These are phyloP conservation scores for Epichloe baconii DNA, from an alignment of 2,329 filamentous ascomycete species.

Conservation along the genomic window DNA sequence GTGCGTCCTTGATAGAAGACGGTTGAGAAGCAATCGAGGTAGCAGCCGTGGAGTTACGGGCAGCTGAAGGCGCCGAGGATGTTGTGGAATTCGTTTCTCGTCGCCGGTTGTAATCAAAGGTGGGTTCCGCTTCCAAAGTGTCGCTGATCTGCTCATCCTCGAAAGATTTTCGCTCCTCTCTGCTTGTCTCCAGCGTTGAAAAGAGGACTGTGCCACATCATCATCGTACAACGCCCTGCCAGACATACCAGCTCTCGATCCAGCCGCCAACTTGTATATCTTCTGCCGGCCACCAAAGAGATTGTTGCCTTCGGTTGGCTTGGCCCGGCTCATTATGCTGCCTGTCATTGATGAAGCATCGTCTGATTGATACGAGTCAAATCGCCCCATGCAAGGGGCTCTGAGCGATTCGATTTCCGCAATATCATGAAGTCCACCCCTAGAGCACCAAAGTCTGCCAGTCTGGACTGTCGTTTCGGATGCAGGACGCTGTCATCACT, in stretches of 20 bases:
- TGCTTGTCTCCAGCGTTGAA: conserved; percentile 58
- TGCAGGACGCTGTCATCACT: conserved; percentile 88
- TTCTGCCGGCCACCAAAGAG: conserved; percentile 94
- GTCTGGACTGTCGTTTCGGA: conserved; percentile 65
- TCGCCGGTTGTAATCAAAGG: conserved; percentile 56
- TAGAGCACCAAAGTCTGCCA: conserved; percentile 53
- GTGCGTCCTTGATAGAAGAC: conserved; percentile 36
- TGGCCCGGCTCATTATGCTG: conserved; percentile 72
- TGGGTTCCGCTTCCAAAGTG: conserved; percentile 30
- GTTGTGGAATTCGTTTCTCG: conserved; percentile 79
- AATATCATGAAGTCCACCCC: conserved; percentile 61
- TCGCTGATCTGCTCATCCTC: conserved; percentile 26
- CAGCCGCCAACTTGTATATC: conserved; percentile 69
- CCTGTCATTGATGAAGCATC: conserved; percentile 52
- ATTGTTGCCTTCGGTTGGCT: conserved; percentile 80
- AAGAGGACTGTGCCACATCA: conserved; percentile 71
- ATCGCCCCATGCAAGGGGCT: conserved; percentile 44
- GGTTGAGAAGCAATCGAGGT: conserved; percentile 64
- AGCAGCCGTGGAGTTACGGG: conserved; percentile 71
- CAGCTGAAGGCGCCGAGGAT: conserved; percentile 53
- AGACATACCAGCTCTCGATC: conserved; percentile 39
- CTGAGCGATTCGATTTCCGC: conserved; percentile 78
- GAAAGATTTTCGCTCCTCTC: conserved; percentile 41
- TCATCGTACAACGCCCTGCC: conserved; percentile 73
- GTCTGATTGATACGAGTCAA: conserved; percentile 56